Percentiles rank a stretch among this genome's conserved stretches.
phyloP scores from a whole-genome alignment of 2,329 filamentous ascomycete genomes.

The Penicillium psychrosexuale region DNA sequence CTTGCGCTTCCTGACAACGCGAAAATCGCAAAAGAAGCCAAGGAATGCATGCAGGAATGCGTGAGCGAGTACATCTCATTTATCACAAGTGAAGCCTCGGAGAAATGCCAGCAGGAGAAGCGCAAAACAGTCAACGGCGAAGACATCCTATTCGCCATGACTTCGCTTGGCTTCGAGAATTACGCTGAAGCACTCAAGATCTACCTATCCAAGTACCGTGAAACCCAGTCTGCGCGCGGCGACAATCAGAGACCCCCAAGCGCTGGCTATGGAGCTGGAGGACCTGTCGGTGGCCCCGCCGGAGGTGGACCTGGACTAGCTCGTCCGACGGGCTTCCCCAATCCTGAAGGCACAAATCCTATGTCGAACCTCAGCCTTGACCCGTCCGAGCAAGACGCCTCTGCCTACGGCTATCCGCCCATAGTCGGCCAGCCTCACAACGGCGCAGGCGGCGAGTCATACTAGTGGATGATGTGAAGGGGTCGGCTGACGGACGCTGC shows the following conservation, averaged over 20 bases:
- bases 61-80: constrained; percentile 99
- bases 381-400: constrained; percentile 45
- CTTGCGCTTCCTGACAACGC: constrained; percentile 94
- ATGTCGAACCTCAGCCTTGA: constrained; percentile 46
- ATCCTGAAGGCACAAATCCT: constrained; percentile 43
- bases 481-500: neutral
- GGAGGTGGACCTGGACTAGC: constrained; percentile 20
- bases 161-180: constrained; percentile 96
- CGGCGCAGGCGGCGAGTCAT: constrained; percentile 46
- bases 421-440: constrained; percentile 49
- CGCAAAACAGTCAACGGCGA: constrained; percentile 98
- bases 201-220: constrained; percentile 93
- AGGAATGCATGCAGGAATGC: constrained; percentile 99
- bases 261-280: constrained; percentile 45
- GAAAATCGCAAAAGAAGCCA: constrained; percentile 98
- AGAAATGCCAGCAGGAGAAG: constrained; percentile 99
- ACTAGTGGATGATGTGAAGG: constrained; percentile 25
- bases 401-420: constrained; percentile 46
- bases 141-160: constrained; percentile 98
- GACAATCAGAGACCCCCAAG: constrained; percentile 59
- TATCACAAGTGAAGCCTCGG: constrained; percentile 98
- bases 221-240: constrained; percentile 78
- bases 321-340: constrained; percentile 37
- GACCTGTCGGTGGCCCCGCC: constrained; percentile 34
- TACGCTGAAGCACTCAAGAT: constrained; percentile 98